Percentiles rank a stretch among this genome's conserved stretches.
Conservation (phyloP, 2,329 filamentous ascomycete species). For the Sclerotinia borealis region DNA sequence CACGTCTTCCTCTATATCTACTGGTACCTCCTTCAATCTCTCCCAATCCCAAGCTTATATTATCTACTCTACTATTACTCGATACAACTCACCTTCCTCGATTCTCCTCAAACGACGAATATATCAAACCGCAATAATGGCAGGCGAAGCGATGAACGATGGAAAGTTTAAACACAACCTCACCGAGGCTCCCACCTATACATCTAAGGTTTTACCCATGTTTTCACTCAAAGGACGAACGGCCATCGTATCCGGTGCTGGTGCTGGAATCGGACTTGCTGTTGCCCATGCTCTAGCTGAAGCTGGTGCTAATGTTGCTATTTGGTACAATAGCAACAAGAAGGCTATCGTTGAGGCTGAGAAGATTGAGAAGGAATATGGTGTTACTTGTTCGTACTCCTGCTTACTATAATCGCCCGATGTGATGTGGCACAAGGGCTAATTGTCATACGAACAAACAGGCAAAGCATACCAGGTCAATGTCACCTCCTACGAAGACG, state of each 20-base stretch:
- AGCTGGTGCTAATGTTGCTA: conserved; percentile 41
- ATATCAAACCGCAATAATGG: conserved; percentile 12
- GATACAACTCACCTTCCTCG: neutral
- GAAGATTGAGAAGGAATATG: conserved; percentile 58
- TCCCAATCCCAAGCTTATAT: neutral
- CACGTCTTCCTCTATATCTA: neutral
- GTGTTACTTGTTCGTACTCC: conserved; percentile 54
- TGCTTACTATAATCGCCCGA: neutral
- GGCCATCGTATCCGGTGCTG: conserved; percentile 44
- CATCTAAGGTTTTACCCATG: conserved; percentile 52
- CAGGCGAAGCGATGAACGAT: conserved; percentile 18
- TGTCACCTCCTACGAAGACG: conserved; percentile 44
- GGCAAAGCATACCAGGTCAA: conserved; percentile 59
- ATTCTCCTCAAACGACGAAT: neutral
- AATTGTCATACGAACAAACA: conserved; percentile 27
- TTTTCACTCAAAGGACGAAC: conserved; percentile 53
- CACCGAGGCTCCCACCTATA: conserved; percentile 39
- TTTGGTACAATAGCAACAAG: conserved; percentile 59
- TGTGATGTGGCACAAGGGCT: neutral
- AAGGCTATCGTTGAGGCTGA: conserved; percentile 55
- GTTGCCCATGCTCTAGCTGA: conserved; percentile 40
- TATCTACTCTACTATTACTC: neutral
- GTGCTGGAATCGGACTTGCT: conserved; percentile 41
- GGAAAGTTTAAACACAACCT: conserved; percentile 53
- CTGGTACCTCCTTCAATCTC: neutral